phyloP scores from a whole-genome alignment of 2,329 filamentous ascomycete species.

The Arthrobotrys megalospora region DNA sequence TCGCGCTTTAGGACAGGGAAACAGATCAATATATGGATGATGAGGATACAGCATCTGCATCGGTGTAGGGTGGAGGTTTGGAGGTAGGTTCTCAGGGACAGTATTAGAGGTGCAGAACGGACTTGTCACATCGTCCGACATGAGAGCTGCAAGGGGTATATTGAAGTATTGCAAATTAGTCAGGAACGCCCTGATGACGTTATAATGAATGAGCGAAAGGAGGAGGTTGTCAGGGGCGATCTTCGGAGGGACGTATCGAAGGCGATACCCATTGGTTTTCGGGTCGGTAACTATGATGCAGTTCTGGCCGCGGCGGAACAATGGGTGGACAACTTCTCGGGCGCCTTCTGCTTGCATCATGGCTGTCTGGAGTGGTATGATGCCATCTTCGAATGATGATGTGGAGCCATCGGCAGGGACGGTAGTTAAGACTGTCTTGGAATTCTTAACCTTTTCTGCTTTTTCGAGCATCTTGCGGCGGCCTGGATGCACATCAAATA shows the following conservation, averaged over 20 bases:
- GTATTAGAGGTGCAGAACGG: slow-evolving; percentile 60
- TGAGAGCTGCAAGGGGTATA: slow-evolving; percentile 45
- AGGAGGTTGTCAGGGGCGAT: slow-evolving; percentile 57
- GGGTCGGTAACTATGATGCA: slow-evolving; percentile 56
- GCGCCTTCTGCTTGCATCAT: slow-evolving; percentile 34
- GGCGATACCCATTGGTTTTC: slow-evolving; percentile 47
- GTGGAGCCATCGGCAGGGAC: slow-evolving; percentile 4
- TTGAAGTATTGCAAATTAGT: slow-evolving; percentile 57
- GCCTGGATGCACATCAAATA: slow-evolving; percentile 47
- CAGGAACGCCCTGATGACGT: slow-evolving; percentile 55
- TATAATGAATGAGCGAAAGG: slow-evolving; percentile 57
- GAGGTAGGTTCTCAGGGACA: slow-evolving; percentile 45
- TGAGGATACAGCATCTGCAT: slow-evolving; percentile 65
- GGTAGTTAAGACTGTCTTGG: slow-evolving; percentile 40
- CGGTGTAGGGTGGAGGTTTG: slow-evolving; percentile 64
- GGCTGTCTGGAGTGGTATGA: slow-evolving; percentile 31
- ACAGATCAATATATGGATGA: slow-evolving; percentile 67
- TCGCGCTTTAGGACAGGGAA: slow-evolving; percentile 66
- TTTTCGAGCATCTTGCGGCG: slow-evolving; percentile 60
- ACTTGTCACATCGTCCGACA: slow-evolving; percentile 62
- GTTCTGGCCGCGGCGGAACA: slow-evolving; percentile 47
- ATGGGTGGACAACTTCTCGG: slow-evolving; percentile 28
- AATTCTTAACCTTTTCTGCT: slow-evolving; percentile 53
- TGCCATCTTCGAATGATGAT: slow-evolving; percentile 30
- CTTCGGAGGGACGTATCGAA: slow-evolving; percentile 61